Base-by-base conservation (phyloP, 73 alveolate genomes). In the Paramecium primaurelia region DNA sequence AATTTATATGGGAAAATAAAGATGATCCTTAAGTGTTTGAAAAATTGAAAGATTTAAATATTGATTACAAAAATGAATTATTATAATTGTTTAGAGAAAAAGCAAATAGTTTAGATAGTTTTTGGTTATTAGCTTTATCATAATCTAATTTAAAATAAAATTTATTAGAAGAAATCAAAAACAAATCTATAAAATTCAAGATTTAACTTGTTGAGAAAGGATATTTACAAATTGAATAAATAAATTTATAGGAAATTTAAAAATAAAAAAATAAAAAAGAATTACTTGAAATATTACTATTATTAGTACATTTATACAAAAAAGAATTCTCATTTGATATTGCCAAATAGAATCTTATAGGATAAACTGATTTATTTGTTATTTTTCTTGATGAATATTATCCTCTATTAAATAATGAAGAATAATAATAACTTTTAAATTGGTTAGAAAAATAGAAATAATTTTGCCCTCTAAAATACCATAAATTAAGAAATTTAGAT, bases 381-480 rank as follows among this genome's bases (percentile, higher is more conserved):
- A 25, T 7, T 16, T 80, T 80, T 36, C 30, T 80, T 44, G 91
- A 80, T 80, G 91, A 80, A 44, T 80, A 44, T 25, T 42, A 25
- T 45, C 32, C 14, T 8, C 14, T 32, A 40, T 20, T 80, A 20
- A 47, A 36, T 80, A 28, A 44, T 38, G 34, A 80, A 10, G 44
- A 44, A 36, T 4, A 80, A 12, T 28, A 40, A 25, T 18, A 20
- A 25, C 30, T 47, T 25, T 28, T 80, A 0, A 36, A 80, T 42
- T 49, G 75, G 75, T 49, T 80, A 12, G 71, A 20, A 26, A 22
- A 80, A 12, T 80, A 45, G 6, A 25, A 80, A 26, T 80, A 80
- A 49, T 80, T 42, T 49, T 80, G 91, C 45, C 91, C 91, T 0
- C 54, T 80, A 3, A 49, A 80, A 80, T 80, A 80, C 28, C 91